Conservation (phyloP, 1,139 yeast genomes). For the Suhomyces terraborum region DNA sequence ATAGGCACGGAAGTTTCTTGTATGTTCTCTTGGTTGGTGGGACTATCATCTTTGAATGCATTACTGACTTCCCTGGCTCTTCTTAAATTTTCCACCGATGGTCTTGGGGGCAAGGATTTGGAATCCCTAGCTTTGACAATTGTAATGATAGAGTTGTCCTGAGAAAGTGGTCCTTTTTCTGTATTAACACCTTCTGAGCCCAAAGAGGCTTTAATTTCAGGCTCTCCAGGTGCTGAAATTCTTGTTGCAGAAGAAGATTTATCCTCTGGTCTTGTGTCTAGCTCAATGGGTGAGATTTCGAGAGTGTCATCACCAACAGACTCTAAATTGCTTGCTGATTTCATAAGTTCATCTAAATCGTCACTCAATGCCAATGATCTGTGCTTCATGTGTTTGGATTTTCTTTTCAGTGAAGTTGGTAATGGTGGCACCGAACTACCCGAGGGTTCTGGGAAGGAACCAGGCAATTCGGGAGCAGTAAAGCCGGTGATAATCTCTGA, state of each 20-base stretch:
- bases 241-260: background rate
- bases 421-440: no score
- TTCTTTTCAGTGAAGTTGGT: constrained; percentile 10
- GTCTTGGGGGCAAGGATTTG: constrained; percentile 39
- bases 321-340: constrained; percentile 33
- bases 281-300: background rate
- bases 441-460: constrained; percentile 22
- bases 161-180: background rate
- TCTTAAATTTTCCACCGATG: constrained; percentile 33
- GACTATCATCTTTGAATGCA: constrained; percentile 4
- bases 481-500: constrained; percentile 28
- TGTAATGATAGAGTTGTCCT: constrained; percentile 8
- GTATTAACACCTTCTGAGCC: background rate
- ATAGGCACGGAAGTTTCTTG: background rate
- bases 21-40: background rate
- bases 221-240: background rate
- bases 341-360: constrained; percentile 46
- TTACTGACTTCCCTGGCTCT: constrained; percentile 37
- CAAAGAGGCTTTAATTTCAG: background rate
- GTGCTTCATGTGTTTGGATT: constrained; percentile 13
- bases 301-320: background rate
- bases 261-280: background rate
- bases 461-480: constrained; percentile 13
- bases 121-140: constrained; percentile 4
- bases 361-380: constrained; percentile 28